Evolutionary conservation across 305 asterid genomes (phyloP), one percentile per base, ranked within the genome.

Genomic region (Fraxinus baroniana): DNA sequence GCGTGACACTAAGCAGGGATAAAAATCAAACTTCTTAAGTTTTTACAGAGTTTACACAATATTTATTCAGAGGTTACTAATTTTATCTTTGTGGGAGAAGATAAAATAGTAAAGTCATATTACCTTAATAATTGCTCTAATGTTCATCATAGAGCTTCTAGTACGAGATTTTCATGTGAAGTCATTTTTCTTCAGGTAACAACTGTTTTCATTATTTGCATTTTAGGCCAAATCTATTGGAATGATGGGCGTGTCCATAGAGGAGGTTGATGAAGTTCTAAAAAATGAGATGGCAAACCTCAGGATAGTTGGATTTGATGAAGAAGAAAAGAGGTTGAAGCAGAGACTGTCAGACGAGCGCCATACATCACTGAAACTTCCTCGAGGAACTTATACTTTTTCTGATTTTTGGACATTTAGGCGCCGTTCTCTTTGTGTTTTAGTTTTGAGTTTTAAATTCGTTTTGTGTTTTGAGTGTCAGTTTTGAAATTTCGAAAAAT

Each of bases 221-320:
- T 77, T 85, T 85, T 87, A 95, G 98, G 98, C 90, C 49, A 94
- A 90, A 82, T 84, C 97, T 79, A 86, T 95, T 79, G 86, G 92
- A 88, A 95, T 95, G 99, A 89, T 95, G 98, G 99, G 99, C 83
- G 96, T 94, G 22, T 92, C 90, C 49, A 87, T 87, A 85, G 89
- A 82, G 78, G 99, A 95, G 90, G 88, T 95, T 44, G 97, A 94
- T 86, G 97, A 95, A 85, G 89, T 94, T 84, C 76, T 90, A 62
- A 83, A 87, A 85, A 93, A 84, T 84, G 93, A 86, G 18, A 90
- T 91, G 88, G 83, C 37, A 41, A 92, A 96, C 88, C 87, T 84
- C 83, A 90, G 98, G 78, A 93, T 94, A 83, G 94, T 95, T 84
- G 99, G 99, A 52, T 95, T 95, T 88, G 97, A 92, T 80, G 98